These are phyloP conservation scores for Termitomyces sp. DNA, from an alignment of 768 basidiomycete genomes.

Conservation along the genomic window DNA sequence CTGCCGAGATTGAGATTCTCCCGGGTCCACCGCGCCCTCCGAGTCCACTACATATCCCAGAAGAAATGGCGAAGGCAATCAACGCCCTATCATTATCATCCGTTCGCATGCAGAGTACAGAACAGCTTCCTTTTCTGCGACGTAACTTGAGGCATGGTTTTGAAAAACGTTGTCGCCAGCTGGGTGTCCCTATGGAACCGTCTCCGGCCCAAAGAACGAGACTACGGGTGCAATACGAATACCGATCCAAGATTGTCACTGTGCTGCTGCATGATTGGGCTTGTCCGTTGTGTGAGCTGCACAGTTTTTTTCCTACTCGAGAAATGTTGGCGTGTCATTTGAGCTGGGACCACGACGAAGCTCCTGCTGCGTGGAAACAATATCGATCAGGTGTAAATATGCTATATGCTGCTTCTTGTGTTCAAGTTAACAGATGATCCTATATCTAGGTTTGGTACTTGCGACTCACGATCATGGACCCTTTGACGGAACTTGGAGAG, in stretches of 20 bases:
- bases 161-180: constrained; percentile 28
- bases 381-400: constrained; percentile 13
- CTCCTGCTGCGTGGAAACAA: constrained; percentile 32
- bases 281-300: constrained; percentile 52
- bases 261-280: constrained; percentile 29
- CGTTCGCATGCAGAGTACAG: constrained; percentile 30
- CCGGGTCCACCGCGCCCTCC: constrained; percentile 8
- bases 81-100: constrained; percentile 24
- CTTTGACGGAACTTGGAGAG: neutral
- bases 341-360: constrained; percentile 39
- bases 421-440: neutral
- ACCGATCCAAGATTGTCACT: constrained; percentile 19
- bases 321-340: constrained; percentile 45
- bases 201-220: constrained; percentile 10
- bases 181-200: constrained; percentile 26
- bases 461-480: constrained; percentile 1
- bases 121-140: constrained; percentile 49
- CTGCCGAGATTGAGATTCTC: constrained; percentile 15
- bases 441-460: constrained; percentile 8
- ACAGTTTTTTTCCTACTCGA: constrained; percentile 33
- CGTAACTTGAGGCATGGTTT: constrained; percentile 50
- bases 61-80: constrained; percentile 27
- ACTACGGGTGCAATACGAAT: constrained; percentile 9
- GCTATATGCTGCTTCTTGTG: neutral
- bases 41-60: neutral